Evolutionary conservation across 768 basidiomycete genomes (phyloP), one percentile per base, ranked within the genome.

Genomic region (Pisolithus orientalis): DNA sequence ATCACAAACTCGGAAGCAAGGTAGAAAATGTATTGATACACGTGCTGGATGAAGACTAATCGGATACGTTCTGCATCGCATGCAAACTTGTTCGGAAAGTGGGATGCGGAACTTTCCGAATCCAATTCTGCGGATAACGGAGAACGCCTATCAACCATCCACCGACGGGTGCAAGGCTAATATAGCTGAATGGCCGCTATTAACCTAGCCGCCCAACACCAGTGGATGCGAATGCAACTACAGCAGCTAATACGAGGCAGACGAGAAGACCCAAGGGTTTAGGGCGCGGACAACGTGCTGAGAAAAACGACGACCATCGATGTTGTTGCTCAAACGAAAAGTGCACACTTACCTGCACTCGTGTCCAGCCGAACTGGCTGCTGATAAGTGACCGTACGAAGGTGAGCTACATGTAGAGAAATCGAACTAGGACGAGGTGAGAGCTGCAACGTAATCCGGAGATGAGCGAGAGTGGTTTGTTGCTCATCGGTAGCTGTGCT

Each of bases 391-490:
- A 60, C 53, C 38, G 66, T 64, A 29, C 57, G 59, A 24, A 68
- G 66, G 47, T 66, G 62, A 7, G 59, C 50, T 0, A 51, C 34
- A 1, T 68, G 68, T 21, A 42, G 46, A 16, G 62, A 31, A 38
- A 69, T 55, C 21, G 62, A 51, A 29, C 64, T 56, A 24, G 56
- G 50, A 25, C 68, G 66, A 10, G 61, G 21, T 29, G 55, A 17
- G 38, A 69, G 62, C 43, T 69, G 68, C 2, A 69, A 57, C 16
- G 54, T 52, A 34, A 67, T 59, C 47, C 56, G 62, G 39, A 67
- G 59, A 43, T 14, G n/a, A 46, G 61, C 47, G 49, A 59, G 51
- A 27, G 56, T 29, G 47, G 58, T 52, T 34, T 50, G 9, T 31
- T 44, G 49, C 38, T 47, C 47, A 1, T 53, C 39, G 24, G 45